Base-by-base conservation (phyloP, 1,139 yeast genomes). In the Wickerhamiella pararugosa region DNA sequence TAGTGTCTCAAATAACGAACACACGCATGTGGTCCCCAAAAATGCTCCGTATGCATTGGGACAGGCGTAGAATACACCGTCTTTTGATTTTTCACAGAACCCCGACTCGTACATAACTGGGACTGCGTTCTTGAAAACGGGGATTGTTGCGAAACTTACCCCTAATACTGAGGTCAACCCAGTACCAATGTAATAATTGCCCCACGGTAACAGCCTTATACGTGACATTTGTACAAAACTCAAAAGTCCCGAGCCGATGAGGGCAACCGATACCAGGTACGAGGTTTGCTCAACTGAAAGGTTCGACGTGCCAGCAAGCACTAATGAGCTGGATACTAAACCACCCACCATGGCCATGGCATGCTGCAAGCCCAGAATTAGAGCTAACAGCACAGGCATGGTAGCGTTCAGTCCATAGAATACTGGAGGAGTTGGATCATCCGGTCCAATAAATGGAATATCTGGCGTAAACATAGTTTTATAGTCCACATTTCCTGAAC, bases 311-410 rank as follows among this genome's bases (percentile, higher is more conserved):
- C 64, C 53, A 1, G 84, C 63, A 40, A 81, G 78, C 52, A 81
- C 66, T 45, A 82, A 61, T 4, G 94, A 92, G 6, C 94, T 94
- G 9, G 92, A 67, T 35, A 79, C 79, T 41, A 83, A 73, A 55
- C 94, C 94, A 7, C 93, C 94, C 59, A 84, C 62, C 93, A 83
- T 81, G 37, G 94, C 77, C 51, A 84, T 64, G 2, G 92, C 66
- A 58, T 84, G 95, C 62, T 83, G 94, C 51, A 84, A 69, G 21
- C 94, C 94, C 39, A 83, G 69, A 5, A 83, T 51, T 44, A 79
- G 60, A 1, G 93, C 93, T 43, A 83, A 64, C 10, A 79, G 55
- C 25, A 82, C 52, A 1, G 95, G 94, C 76, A 83, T 76, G 8
- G 28, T 81, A 36, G 79, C 75, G 57, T 83, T 65, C 39, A 83